Percentiles rank a stretch among this genome's conserved stretches.
These are phyloP conservation scores for Fonsecaea pugnacius DNA, from an alignment of 2,329 filamentous ascomycete genomes.

Conservation along the genomic window DNA sequence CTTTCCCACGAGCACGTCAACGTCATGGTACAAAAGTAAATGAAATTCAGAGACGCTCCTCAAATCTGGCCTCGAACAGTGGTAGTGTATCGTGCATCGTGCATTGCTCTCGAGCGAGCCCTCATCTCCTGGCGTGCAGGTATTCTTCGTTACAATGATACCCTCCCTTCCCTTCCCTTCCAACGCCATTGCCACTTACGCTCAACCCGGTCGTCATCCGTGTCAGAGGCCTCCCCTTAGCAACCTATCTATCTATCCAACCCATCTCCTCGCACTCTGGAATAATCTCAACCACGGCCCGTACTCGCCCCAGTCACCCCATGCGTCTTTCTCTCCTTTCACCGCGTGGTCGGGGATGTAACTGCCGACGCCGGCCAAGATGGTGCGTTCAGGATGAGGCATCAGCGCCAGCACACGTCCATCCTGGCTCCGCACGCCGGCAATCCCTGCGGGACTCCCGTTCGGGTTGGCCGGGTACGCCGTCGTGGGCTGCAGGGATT, in stretches of 20 bases:
- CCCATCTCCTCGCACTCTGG: constrained; percentile 84
- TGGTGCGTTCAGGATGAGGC: constrained; percentile 91
- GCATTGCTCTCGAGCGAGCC: not conserved
- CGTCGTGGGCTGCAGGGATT: constrained; percentile 70
- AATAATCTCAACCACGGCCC: constrained; percentile 88
- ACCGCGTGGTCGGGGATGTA: constrained; percentile 67
- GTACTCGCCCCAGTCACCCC: constrained; percentile 73
- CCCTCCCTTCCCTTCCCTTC: not conserved
- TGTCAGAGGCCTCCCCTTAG: not conserved
- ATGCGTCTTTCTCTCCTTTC: constrained; percentile 10
- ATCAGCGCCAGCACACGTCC: constrained; percentile 86
- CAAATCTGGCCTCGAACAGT: too few species aligned
- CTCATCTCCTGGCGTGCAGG: too few species aligned
- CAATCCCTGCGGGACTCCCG: constrained; percentile 79
- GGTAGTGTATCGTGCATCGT: too few species aligned
- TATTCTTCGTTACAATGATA: not conserved
- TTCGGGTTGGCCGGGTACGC: constrained; percentile 89
- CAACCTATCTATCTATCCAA: constrained; percentile 72
- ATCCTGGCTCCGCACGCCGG: constrained; percentile 75
- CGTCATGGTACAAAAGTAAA: too few species aligned
- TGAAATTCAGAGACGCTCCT: too few species aligned
- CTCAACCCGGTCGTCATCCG: not conserved
- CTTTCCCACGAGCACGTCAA: too few species aligned
- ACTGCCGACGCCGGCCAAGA: constrained; percentile 77
- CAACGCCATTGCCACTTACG: not conserved